Base-by-base conservation (phyloP, 305 asterid species). In the Ajuga reptans region DNA sequence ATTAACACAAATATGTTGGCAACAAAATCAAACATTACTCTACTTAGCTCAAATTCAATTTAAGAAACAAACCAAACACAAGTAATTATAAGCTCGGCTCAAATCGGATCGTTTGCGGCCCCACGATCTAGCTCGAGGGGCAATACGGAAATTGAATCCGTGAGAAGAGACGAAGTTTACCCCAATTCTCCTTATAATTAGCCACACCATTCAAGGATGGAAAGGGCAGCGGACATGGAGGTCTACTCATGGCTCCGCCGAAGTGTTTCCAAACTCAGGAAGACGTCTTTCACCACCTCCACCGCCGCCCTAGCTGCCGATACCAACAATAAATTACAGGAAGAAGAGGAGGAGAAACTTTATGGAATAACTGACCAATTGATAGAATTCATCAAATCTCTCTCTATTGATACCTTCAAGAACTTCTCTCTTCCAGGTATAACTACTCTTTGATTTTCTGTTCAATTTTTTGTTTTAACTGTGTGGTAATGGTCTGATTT, bases 191-290 rank as follows among this genome's bases (percentile, higher is more conserved):
- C 46, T 9, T 1, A 14, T 17, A 11, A 6, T 43, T 45, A 18
- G 47, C 43, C 7, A 1, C 12, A 4, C 17, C 56, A 33, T 9
- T 4, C 10, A 39, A 39, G 52, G 34, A 16, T 1, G 43, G 37
- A 5, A 2, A 3, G 27, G 31, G 58, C n/a, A 43, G 56, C 34
- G 41, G 75, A 58, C 62, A 87, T 91, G 94, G 95, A 89, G 59
- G 84, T 76, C 10, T 84, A 77, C 69, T 81, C 95, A 64, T 86
- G 95, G 96, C 52, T 92, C 60, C 84, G 91, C 54, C 91, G 97
- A 57, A 75, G 82, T 60, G 78, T 83, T 69, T 82, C 94, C 54
- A 86, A 69, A 62, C 81, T 73, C 17, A 80, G 66, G 69, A 84
- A 9, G 64, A 61, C 87, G 27, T 27, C 83, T 49, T 49, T 76